Conservation (phyloP, 164 flowering plant species). For the Vitis rotundifolia region DNA sequence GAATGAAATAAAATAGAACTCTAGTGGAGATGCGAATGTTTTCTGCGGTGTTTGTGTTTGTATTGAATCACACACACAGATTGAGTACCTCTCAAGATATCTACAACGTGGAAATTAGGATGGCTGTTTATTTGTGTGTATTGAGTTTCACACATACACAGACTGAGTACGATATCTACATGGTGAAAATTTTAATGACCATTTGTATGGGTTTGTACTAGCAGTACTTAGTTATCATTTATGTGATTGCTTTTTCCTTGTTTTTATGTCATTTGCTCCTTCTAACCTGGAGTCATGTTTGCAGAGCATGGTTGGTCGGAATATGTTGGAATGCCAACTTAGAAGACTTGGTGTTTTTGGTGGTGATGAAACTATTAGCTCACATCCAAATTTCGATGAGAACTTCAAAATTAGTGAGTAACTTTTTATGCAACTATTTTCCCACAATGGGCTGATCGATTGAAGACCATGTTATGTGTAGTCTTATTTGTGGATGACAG, state of each 20-base stretch:
- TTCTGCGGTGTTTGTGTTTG: too few species aligned
- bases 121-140: background rate
- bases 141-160: background rate
- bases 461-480: too few species aligned
- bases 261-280: background rate
- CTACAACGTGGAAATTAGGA: too few species aligned
- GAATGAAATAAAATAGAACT: too few species aligned
- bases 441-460: background rate
- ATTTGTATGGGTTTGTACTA: background rate
- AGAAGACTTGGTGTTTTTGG: slow-evolving; percentile 74
- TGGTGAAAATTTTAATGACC: too few species aligned
- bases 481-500: too few species aligned
- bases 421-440: background rate
- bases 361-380: slow-evolving; percentile 70
- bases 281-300: slow-evolving; percentile 10
- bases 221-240: background rate
- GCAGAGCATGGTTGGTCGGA: slow-evolving; percentile 97
- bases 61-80: too few species aligned
- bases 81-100: too few species aligned
- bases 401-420: slow-evolving; percentile 75
- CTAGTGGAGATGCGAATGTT: too few species aligned
- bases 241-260: background rate
- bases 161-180: too few species aligned
- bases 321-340: slow-evolving; percentile 79
- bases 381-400: slow-evolving; percentile 79